phyloP scores from a whole-genome alignment of 2,329 filamentous ascomycete genomes.

The Chrysoporthe cubensis region DNA sequence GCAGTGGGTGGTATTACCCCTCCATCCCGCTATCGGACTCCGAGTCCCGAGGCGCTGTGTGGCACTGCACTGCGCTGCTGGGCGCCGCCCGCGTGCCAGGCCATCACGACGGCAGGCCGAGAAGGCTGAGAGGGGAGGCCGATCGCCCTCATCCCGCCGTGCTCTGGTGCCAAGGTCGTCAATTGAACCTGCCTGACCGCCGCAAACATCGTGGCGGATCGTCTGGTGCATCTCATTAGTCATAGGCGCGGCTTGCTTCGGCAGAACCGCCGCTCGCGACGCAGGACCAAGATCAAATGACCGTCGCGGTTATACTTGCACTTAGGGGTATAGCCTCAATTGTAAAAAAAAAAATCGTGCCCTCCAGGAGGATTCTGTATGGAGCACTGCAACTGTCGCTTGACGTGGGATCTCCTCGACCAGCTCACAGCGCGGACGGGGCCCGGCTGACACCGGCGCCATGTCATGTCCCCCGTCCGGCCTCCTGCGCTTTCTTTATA shows the following conservation, averaged over 20 bases:
- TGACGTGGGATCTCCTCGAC: neutral
- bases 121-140: neutral
- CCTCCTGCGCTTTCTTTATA: slow-evolving; percentile 18
- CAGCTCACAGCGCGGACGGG: neutral
- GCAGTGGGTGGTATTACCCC: slow-evolving; percentile 5
- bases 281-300: slow-evolving; percentile 15
- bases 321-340: slow-evolving; percentile 57
- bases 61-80: too few relatives aligned
- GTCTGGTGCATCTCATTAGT: slow-evolving; percentile 22
- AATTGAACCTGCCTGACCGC: neutral
- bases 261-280: slow-evolving; percentile 10
- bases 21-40: slow-evolving; percentile 28
- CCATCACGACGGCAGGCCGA: neutral
- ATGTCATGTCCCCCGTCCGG: neutral
- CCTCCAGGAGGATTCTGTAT: neutral
- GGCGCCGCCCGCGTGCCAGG: too few relatives aligned
- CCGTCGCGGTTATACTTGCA: slow-evolving; percentile 53
- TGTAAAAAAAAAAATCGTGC: neutral
- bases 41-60: neutral
- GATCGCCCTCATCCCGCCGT: neutral
- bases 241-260: slow-evolving; percentile 28
- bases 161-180: too few relatives aligned
- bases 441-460: slow-evolving; percentile 33
- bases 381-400: neutral
- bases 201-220: neutral